A percentile compares a stretch with the other conserved stretches of the same genome.
phyloP scores from a whole-genome alignment of 2,329 filamentous ascomycete species.

The Microdochium paspali region DNA sequence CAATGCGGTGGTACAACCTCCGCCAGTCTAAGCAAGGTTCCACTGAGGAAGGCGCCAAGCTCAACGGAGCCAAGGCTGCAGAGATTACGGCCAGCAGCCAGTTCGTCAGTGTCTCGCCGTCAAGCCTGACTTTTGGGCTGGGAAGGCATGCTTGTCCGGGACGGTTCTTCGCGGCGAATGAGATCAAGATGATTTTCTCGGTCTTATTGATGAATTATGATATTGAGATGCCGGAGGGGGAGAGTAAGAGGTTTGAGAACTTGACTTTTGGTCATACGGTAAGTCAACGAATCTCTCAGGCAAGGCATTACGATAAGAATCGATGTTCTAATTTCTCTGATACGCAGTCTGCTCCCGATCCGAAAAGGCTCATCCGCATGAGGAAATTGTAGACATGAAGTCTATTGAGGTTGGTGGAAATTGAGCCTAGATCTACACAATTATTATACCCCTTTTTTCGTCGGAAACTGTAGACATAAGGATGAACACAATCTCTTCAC shows the following conservation, averaged over 20 bases:
- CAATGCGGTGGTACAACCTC: conserved; percentile 26
- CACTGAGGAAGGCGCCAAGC: background rate
- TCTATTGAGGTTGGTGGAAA: background rate
- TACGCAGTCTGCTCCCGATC: background rate
- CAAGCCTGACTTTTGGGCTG: conserved; percentile 25
- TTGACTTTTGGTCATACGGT: conserved; percentile 2
- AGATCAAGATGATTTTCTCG: conserved; percentile 34
- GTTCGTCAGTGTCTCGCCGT: conserved; percentile 25
- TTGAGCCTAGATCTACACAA: too few species aligned
- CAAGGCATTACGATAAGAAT: background rate
- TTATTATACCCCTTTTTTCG: too few species aligned
- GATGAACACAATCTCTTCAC: too few species aligned
- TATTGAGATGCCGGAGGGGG: conserved; percentile 18
- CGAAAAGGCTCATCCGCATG: background rate
- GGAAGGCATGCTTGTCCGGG: conserved; percentile 31
- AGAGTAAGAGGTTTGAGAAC: conserved; percentile 3
- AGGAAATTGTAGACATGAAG: background rate
- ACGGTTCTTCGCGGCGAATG: conserved; percentile 33
- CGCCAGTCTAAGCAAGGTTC: conserved; percentile 13
- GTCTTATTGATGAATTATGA: conserved; percentile 31
- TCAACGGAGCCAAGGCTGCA: conserved; percentile 4
- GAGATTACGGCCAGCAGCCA: conserved; percentile 12
- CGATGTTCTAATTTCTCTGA: background rate
- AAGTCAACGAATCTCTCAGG: too few species aligned
- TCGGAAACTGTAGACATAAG: too few species aligned